Conservation (phyloP, 208 protist genomes). For the Trypanosoma congolense region DNA sequence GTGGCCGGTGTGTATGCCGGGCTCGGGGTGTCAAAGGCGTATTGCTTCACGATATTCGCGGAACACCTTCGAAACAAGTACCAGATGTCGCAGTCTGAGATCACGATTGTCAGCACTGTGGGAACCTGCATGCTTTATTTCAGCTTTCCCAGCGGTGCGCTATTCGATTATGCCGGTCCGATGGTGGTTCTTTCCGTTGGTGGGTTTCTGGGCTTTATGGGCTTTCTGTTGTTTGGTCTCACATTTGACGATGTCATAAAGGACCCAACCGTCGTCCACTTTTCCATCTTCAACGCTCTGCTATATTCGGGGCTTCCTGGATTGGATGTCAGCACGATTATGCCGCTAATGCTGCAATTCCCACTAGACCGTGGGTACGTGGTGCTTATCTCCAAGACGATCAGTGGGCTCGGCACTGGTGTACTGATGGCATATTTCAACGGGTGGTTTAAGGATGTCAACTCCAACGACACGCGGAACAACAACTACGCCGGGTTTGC, state of each 20-base stretch:
- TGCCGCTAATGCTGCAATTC: conserved; percentile 38
- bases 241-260: conserved; percentile 31
- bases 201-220: conserved; percentile 9
- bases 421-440: conserved; percentile 6
- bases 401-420: conserved; percentile 15
- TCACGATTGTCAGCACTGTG: conserved; percentile 17
- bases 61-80: conserved; percentile 5
- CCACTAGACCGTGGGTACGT: conserved; percentile 42
- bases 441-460: conserved; percentile 2
- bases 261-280: conserved; percentile 18
- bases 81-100: conserved; percentile 7
- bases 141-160: conserved; percentile 4
- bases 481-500: conserved; percentile 3
- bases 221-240: conserved; percentile 32
- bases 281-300: conserved; percentile 40
- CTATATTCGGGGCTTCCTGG: conserved; percentile 35
- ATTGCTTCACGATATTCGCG: conserved; percentile 5
- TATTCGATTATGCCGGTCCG: conserved; percentile 13
- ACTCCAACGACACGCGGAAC: background rate
- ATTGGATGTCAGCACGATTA: conserved; percentile 32
- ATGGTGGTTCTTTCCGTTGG: conserved; percentile 3
- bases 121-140: conserved; percentile 2
- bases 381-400: conserved; percentile 6
- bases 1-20: conserved; percentile 3
- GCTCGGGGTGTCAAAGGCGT: conserved; percentile 8